Base-by-base conservation (phyloP, 192 early-diverging fungal genomes). In the Coemansia sp. region DNA sequence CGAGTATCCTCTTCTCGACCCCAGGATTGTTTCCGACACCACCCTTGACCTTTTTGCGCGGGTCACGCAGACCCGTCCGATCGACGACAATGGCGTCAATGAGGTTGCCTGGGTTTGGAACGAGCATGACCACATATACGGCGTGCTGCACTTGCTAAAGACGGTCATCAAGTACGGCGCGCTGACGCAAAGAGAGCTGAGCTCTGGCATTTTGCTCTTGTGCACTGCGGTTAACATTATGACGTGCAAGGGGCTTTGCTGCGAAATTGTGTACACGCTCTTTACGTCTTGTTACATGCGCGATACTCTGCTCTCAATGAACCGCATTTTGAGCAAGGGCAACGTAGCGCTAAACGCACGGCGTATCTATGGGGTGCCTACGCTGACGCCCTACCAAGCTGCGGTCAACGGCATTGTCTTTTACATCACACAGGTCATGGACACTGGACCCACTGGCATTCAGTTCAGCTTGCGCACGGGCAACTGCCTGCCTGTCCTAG, bases 271-370 rank as follows among this genome's bases (percentile, higher is more conserved):
- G 11, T 65, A 62, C 58, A 79, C 62, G 38, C 62, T 83, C 2
- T 79, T 83, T 41, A 79, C 76, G 22, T 83, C 81, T 17, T 75
- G 73, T 64, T 83, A 83, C 61, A 77, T 83, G 81, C 75, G 76
- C 38, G 72, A 75, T 57, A 72, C 81, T 12, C 64, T 83, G 60
- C 69, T 78, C 27, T 36, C 63, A 4, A 83, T 83, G 81, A 83
- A 74, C 73, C 27, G 54, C 47, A 79, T 83, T 35, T 42, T 79
- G 63, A 70, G 69, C 70, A 62, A 36, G 43, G 60, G 68, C 39
- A 72, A 79, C 68, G 54, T 53, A 24, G 37, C 39, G 8, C 39
- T 70, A 3, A 75, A 79, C 38, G 25, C 68, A 17, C 49, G 47
- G 40, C 62, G 36, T 20, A 76, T 82, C n/a, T 64, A 73, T 17